Conservation (phyloP, 2,329 filamentous ascomycete species). For the Colletotrichum sp. region DNA sequence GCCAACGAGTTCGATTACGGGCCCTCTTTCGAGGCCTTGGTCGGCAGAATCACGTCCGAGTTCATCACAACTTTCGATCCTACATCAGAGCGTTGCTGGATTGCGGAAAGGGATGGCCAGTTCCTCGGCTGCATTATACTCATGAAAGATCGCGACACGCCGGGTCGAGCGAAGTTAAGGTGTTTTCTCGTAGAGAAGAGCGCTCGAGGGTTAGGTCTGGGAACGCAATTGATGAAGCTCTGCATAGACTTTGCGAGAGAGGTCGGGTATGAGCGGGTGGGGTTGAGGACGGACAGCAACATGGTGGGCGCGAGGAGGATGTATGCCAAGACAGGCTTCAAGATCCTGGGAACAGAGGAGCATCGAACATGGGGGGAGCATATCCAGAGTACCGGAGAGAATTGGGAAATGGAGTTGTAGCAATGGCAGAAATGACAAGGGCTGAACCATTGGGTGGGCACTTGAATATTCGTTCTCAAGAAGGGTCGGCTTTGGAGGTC, state of each 20-base stretch:
- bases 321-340: constrained; percentile 26
- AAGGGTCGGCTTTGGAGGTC: not conserved
- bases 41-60: constrained; percentile 27
- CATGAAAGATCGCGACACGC: constrained; percentile 16
- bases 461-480: fast-evolving
- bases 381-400: not conserved
- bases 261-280: constrained; percentile 20
- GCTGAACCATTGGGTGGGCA: not conserved
- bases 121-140: constrained; percentile 32
- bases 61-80: constrained; percentile 29
- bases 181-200: constrained; percentile 27
- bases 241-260: constrained; percentile 25
- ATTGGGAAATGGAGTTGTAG: constrained; percentile 15
- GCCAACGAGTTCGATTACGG: constrained; percentile 23
- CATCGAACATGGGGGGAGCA: not conserved
- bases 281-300: constrained; percentile 24
- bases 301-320: constrained; percentile 22
- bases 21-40: constrained; percentile 25
- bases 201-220: constrained; percentile 25
- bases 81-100: constrained; percentile 30
- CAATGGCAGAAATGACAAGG: not conserved
- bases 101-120: constrained; percentile 26
- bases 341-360: not conserved
- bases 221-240: constrained; percentile 16
- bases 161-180: constrained; percentile 25